Percentiles rank a stretch among this genome's conserved stretches.
phyloP scores from a whole-genome alignment of 768 basidiomycete species.

The Antrodiella citrinella region DNA sequence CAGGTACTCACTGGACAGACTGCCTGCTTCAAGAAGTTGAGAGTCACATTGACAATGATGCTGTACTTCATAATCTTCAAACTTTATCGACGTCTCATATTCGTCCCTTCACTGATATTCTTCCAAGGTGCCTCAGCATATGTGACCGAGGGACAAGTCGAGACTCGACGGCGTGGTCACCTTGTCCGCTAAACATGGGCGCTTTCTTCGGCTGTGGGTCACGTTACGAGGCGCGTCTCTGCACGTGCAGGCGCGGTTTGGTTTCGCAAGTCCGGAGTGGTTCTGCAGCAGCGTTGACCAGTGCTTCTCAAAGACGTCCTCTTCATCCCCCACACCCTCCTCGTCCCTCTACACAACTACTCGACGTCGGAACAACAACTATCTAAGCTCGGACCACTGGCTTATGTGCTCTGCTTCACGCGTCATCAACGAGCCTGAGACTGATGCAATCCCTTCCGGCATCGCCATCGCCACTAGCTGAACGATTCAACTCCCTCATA shows the following conservation, averaged over 20 bases:
- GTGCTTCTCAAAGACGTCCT: not conserved
- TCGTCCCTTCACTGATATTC: too few species aligned
- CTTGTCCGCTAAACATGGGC: too few species aligned
- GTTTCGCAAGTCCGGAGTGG: not conserved
- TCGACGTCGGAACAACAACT: not conserved
- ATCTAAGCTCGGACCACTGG: not conserved
- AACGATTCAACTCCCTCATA: conserved; percentile 64
- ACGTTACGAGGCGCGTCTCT: not conserved
- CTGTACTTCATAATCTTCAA: too few species aligned
- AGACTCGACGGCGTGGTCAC: too few species aligned
- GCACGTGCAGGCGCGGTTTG: not conserved
- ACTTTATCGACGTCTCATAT: too few species aligned
- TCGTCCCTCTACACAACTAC: not conserved
- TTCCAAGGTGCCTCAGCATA: too few species aligned
- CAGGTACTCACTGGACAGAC: too few species aligned
- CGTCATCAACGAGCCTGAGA: conserved; percentile 7
- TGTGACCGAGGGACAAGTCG: too few species aligned
- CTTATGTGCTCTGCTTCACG: not conserved
- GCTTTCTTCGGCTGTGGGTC: too few species aligned
- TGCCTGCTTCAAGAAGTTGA: too few species aligned
- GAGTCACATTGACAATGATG: too few species aligned
- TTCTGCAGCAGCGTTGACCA: not conserved
- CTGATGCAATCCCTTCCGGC: conserved; percentile 46
- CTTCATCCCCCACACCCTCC: not conserved
- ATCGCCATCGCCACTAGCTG: conserved; percentile 46